Evolutionary conservation across 257 asterid genomes (phyloP), one percentile per base, ranked within the genome.

Genomic region (Craterostigma plantagineum): DNA sequence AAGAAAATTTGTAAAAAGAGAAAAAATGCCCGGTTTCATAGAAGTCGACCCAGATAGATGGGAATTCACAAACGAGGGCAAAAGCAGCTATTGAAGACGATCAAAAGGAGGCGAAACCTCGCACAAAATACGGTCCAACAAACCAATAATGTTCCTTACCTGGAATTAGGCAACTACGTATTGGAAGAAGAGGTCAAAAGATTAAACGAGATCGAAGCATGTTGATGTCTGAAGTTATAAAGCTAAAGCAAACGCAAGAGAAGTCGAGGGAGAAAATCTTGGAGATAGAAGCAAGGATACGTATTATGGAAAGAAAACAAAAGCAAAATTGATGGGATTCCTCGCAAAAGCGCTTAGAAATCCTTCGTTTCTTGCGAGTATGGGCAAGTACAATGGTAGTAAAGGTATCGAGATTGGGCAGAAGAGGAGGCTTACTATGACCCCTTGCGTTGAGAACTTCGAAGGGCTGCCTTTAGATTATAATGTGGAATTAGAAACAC

Each of bases 11-110:
- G n/a, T n/a, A n/a, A n/a, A n/a, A n/a, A n/a, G n/a, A n/a, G n/a
- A n/a, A n/a, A n/a, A 23, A 2, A 2, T 60, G 72, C 87, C 83
- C 96, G 99, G 99, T 13, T 90, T 90, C 33, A 62, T 75, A 50
- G 83, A 90, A 58, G 92, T 83, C 37, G 94, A 83, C 58, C 84
- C 94, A 0, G 96, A 83, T 14, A 66, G 80, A 61, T 90, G 96
- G 96, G 94, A 90, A 49, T 90, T 90, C 42, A 96, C 99, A 0
- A 80, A 80, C 45, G 94, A 75, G 99, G 99, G 7, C 92, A 90
- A 46, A 90, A 63, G 67, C 96, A 90, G 62, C 92, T 90, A 33
- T 54, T 90, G 59, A 83, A 67, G 67, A 80, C 75, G 7, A 90
- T 90, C 51, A 81, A 64, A 46, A 62, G 99, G 58, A 78, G 87